Base-by-base conservation (phyloP, 108 stramenopile species). In the Parmales sp. region DNA sequence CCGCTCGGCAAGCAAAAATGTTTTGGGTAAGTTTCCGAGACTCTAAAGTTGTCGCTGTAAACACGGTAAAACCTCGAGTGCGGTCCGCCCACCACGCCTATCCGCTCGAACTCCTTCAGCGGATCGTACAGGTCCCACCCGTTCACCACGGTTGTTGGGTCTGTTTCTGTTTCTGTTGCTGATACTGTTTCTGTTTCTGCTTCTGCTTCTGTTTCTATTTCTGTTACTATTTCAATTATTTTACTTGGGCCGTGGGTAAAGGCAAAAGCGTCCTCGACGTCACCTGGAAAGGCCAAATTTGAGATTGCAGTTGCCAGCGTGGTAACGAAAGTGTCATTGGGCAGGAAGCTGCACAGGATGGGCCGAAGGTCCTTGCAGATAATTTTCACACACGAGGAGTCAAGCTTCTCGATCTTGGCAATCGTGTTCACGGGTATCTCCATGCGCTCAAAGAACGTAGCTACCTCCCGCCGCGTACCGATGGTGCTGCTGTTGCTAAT, bases 381-480 rank as follows among this genome's bases (percentile, higher is more conserved):
- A 1, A 60, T 4, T 13, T 34, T 28, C 2, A 60, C 54, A 34
- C 54, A 60, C 3, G 29, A 34, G 9, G 54, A 60, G 54, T 60
- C 54, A 5, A 60, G 54, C 26, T 60, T 60, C 26, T 28, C 29
- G 18, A 60, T 60, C 31, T 11, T 19, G 16, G 29, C 6, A 3
- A 60, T 60, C n/a, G 13, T 31, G 54, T 60, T 60, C n/a, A 60
- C 54, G 29, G 54, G 54, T 5, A 60, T 60, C 31, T 60, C 54
- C n/a, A 60, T 19, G 31, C 54, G n/a, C 6, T 19, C 7, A 22
- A 50, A 50, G 6, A 20, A 16, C 49, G n/a, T 50, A 22, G 20
- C 41, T n/a, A n/a, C n/a, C 13, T 43, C 41, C 41, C 41, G 7
- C 41, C 41, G 7, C 13, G 7, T 43, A 3, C 31, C 23, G 22